Evolutionary conservation across 345 rosid species (phyloP).

Genomic region (Populus nigra): DNA sequence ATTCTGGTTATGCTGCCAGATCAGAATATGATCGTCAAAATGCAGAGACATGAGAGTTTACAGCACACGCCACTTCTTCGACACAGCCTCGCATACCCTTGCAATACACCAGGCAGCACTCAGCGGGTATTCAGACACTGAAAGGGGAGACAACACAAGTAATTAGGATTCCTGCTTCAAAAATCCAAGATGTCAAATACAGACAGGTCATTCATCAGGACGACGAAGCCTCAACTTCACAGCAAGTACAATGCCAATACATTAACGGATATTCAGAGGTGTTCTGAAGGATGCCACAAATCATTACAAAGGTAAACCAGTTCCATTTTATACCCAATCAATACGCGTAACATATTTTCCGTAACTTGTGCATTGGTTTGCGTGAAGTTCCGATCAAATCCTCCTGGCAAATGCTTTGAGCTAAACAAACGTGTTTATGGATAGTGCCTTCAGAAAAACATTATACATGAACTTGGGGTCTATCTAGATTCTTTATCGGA

Average conservation of each 20-base stretch:
- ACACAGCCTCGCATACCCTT: conserved; percentile 63
- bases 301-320: not conserved
- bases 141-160: not conserved
- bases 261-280: not conserved
- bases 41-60: not conserved
- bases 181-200: not conserved
- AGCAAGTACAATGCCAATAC: not conserved
- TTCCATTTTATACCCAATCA: too few species aligned
- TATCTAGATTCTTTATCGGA: not conserved
- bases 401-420: not conserved
- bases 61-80: conserved; percentile 17
- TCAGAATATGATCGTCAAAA: not conserved
- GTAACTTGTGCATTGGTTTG: not conserved
- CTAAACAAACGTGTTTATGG: not conserved
- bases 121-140: conserved; percentile 87
- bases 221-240: not conserved
- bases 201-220: not conserved
- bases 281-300: not conserved
- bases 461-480: not conserved
- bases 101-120: conserved; percentile 84
- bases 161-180: not conserved
- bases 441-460: not conserved
- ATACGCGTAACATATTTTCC: too few species aligned
- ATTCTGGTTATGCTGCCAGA: not conserved
- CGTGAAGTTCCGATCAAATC: too few species aligned